Conservation (phyloP, 108 stramenopile genomes). For the Nannochloropsis salina region DNA sequence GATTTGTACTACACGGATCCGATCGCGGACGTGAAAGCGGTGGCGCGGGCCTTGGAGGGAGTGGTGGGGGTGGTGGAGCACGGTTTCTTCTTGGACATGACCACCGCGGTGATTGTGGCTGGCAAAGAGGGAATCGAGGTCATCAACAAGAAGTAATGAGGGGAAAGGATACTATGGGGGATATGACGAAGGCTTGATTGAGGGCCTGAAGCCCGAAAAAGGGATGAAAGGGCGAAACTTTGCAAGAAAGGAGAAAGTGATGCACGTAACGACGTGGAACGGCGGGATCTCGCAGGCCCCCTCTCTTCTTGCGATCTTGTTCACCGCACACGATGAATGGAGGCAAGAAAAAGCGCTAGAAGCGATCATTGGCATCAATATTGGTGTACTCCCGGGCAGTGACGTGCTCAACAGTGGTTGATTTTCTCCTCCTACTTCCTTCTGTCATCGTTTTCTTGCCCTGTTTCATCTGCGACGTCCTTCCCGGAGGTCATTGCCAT, state of each 20-base stretch:
- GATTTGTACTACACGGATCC: conserved; percentile 89
- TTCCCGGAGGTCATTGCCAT: not conserved
- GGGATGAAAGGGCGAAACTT: too few relatives aligned
- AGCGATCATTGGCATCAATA: too few relatives aligned
- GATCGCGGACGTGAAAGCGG: conserved; percentile 65
- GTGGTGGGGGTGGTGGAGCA: conserved; percentile 95
- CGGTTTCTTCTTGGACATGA: conserved; percentile 95
- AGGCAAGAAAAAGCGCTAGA: too few relatives aligned
- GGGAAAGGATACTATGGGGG: not conserved
- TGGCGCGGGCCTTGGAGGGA: conserved; percentile 71
- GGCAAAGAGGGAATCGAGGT: conserved; percentile 85
- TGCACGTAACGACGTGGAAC: too few relatives aligned
- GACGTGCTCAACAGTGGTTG: too few relatives aligned
- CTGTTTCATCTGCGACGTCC: not conserved
- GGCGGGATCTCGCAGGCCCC: too few relatives aligned
- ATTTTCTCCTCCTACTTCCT: not conserved
- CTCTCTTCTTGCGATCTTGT: too few relatives aligned
- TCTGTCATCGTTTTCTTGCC: not conserved
- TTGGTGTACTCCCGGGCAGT: too few relatives aligned
- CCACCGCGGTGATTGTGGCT: conserved; percentile 91
- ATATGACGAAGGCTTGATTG: not conserved
- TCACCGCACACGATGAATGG: too few relatives aligned
- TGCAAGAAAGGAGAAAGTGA: too few relatives aligned
- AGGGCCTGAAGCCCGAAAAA: too few relatives aligned
- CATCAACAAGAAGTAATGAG: conserved; percentile 51